These are phyloP conservation scores for Diaporthe sp. DNA, from an alignment of 2,329 filamentous ascomycete genomes.

Conservation along the genomic window DNA sequence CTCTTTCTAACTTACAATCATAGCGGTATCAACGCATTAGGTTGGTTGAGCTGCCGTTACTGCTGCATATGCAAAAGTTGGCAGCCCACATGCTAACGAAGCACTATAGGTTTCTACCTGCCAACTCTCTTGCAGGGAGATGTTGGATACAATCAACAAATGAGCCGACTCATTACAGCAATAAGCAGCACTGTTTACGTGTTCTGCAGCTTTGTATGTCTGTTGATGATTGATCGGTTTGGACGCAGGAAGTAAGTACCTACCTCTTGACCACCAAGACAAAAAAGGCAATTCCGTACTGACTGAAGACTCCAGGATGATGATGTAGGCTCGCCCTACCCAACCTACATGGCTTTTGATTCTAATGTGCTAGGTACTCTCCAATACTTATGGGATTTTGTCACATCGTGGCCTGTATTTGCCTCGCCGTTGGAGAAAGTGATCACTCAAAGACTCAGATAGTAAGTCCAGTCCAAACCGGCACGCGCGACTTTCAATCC, in stretches of 20 bases:
- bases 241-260: constrained; percentile 52
- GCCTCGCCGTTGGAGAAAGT: constrained; percentile 31
- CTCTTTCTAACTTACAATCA: neutral
- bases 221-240: constrained; percentile 55
- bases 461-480: neutral
- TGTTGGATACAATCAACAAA: constrained; percentile 62
- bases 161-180: constrained; percentile 64
- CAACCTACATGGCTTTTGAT: fast-evolving
- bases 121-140: constrained; percentile 68
- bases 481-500: neutral
- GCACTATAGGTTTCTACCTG: constrained; percentile 55
- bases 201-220: constrained; percentile 50
- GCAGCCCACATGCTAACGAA: neutral
- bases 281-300: neutral
- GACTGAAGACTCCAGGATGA: constrained; percentile 46
- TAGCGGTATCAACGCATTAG: constrained; percentile 37
- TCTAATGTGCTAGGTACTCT: constrained; percentile 43
- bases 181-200: constrained; percentile 60
- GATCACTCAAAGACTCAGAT: constrained; percentile 48
- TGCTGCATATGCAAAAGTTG: neutral
- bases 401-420: constrained; percentile 53
- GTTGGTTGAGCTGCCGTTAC: neutral
- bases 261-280: neutral
- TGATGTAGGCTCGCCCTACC: constrained; percentile 46
- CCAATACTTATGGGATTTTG: constrained; percentile 50